These are phyloP conservation scores for Phytophthora fragariae DNA, from an alignment of 352 stramenopile species.

Conservation along the genomic window DNA sequence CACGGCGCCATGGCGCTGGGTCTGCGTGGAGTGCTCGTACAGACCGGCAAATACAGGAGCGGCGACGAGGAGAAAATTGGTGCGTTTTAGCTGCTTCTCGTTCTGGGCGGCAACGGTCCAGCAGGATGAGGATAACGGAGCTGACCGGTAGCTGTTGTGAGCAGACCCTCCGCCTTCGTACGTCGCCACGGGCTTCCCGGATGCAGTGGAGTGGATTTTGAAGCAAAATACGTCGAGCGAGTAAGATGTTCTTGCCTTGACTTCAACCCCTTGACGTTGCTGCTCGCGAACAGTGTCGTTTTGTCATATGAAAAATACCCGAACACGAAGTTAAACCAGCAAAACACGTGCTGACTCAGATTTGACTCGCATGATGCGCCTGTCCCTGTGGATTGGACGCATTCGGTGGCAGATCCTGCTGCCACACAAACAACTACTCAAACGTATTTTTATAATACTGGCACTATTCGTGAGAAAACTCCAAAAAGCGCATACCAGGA, in stretches of 20 bases:
- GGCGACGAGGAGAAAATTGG: conserved; percentile 45
- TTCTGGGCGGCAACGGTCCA: background rate
- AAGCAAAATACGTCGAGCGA: background rate
- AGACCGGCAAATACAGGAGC: conserved; percentile 59
- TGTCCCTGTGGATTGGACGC: conserved; percentile 1
- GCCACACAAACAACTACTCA: no score
- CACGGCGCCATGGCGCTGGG: conserved; percentile 51
- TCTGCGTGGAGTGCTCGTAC: conserved; percentile 55
- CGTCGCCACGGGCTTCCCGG: conserved; percentile 38
- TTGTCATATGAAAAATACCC: no score
- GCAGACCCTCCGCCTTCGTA: conserved; percentile 28
- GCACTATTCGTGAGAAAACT: no score
- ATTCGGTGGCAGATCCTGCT: no score
- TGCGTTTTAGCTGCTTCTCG: conserved; percentile 7
- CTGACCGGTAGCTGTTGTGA: no score
- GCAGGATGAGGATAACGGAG: no score
- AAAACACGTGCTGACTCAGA: background rate
- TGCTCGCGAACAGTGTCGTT: no score
- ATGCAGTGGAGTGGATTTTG: conserved; percentile 46
- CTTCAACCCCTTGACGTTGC: no score
- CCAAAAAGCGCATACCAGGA: no score
- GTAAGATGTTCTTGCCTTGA: background rate
- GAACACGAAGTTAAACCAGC: no score
- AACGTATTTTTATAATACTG: no score
- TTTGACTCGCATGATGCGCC: background rate